phyloP scores from a whole-genome alignment of 805 yeast genomes.

The Lachancea sp. region DNA sequence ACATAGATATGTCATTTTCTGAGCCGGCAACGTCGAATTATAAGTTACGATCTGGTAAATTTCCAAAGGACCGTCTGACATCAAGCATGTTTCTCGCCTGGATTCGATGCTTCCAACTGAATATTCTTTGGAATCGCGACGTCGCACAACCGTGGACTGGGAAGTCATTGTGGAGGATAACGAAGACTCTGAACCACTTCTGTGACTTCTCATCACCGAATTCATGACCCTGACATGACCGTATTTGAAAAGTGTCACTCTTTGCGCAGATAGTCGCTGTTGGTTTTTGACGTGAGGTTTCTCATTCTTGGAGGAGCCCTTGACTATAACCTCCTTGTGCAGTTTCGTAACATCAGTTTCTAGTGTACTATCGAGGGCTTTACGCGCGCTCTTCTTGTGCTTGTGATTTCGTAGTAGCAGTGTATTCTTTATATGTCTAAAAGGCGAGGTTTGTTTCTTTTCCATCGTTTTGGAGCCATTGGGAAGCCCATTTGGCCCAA shows the following conservation, averaged over 20 bases:
- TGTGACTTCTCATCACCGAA: constrained; percentile 7
- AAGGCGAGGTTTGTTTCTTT: constrained; percentile 15
- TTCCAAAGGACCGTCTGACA: constrained; percentile 28
- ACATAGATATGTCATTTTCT: constrained; percentile 25
- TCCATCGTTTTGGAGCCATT: neutral
- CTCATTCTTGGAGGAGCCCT: neutral
- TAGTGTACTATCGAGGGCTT: neutral
- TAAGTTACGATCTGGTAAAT: constrained; percentile 28
- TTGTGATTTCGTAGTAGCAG: constrained; percentile 10
- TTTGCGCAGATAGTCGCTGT: constrained; percentile 27
- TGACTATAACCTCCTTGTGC: neutral
- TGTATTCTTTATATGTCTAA: constrained; percentile 16
- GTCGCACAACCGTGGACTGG: constrained; percentile 5
- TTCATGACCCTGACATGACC: constrained; percentile 22
- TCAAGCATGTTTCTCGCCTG: constrained; percentile 13
- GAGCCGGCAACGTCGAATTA: constrained; percentile 11
- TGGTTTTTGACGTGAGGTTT: neutral
- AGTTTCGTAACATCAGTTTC: neutral
- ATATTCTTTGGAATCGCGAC: neutral
- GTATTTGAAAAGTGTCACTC: constrained; percentile 27
- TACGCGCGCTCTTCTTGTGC: neutral
- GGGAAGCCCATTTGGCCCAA: neutral
- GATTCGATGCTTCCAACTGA: neutral
- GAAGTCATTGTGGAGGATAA: constrained; percentile 8
- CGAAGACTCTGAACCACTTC: constrained; percentile 13